Evolutionary conservation across 257 asterid genomes (phyloP).

Genomic region (Petunia axillaris): DNA sequence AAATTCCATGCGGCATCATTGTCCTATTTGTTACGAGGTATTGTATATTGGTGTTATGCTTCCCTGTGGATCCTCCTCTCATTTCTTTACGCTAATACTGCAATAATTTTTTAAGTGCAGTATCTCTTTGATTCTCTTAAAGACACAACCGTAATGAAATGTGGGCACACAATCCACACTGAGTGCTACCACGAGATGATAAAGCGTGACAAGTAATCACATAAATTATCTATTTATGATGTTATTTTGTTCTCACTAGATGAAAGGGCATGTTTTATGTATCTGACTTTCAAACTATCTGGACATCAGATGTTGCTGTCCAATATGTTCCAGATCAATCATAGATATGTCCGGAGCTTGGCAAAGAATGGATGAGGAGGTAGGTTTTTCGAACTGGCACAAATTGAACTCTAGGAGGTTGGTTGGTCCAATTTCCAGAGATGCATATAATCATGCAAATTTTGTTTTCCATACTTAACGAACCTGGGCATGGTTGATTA

Average conservation of each 20-base stretch:
- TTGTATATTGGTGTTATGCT: slow-evolving; percentile 3
- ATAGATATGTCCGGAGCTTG: slow-evolving; percentile 78
- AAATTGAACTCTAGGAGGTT: slow-evolving; percentile 6
- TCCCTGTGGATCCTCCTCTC: background rate
- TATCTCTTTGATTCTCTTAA: slow-evolving; percentile 89
- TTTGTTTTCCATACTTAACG: background rate
- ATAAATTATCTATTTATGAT: background rate
- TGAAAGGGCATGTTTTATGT: background rate
- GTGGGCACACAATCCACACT: slow-evolving; percentile 95
- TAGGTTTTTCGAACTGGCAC: slow-evolving; percentile 30
- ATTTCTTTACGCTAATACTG: background rate
- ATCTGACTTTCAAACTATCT: slow-evolving; percentile 4
- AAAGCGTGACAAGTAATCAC: slow-evolving; percentile 75
- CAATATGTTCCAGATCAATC: slow-evolving; percentile 86
- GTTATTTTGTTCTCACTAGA: background rate
- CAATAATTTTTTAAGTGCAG: slow-evolving; percentile 40
- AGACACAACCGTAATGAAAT: slow-evolving; percentile 90
- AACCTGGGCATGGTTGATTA: background rate
- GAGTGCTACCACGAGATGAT: slow-evolving; percentile 92
- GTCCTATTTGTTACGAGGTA: slow-evolving; percentile 98
- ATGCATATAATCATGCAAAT: slow-evolving; percentile 18
- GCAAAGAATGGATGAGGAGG: slow-evolving; percentile 88
- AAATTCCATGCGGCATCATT: slow-evolving; percentile 96
- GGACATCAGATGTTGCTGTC: slow-evolving; percentile 74
- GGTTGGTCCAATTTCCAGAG: slow-evolving; percentile 16